Evolutionary conservation across 371 early-diverging fungal species (phyloP).

Genomic region (Hamiltosporidium magnivora): DNA sequence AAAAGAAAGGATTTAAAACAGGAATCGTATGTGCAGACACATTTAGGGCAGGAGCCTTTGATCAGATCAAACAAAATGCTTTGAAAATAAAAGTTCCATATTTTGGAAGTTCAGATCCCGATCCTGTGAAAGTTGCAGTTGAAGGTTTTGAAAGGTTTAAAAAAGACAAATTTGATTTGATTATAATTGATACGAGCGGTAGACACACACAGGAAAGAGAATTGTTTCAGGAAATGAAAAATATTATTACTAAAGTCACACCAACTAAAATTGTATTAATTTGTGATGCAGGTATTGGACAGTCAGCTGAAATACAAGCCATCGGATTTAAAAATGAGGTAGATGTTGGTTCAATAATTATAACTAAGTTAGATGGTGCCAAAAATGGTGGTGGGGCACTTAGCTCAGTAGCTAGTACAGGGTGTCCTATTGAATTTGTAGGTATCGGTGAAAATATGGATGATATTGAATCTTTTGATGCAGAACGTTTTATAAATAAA

Average conservation of each 20-base stretch:
- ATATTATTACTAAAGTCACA: slow-evolving; percentile 69
- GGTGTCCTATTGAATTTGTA: slow-evolving; percentile 87
- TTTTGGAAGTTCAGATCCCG: slow-evolving; percentile 79
- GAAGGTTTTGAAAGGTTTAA: slow-evolving; percentile 89
- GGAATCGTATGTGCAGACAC: slow-evolving; percentile 96
- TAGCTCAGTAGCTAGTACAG: slow-evolving; percentile 90
- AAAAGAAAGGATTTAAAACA: slow-evolving; percentile 85
- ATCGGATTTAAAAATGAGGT: slow-evolving; percentile 82
- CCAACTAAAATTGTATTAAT: slow-evolving; percentile 90
- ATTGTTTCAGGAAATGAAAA: slow-evolving; percentile 92
- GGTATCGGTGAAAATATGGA: slow-evolving; percentile 95
- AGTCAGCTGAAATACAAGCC: slow-evolving; percentile 90
- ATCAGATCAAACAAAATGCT: slow-evolving; percentile 96
- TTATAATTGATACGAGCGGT: slow-evolving; percentile 96
- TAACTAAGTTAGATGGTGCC: slow-evolving; percentile 98
- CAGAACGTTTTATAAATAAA: slow-evolving; percentile 79
- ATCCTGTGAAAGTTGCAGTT: slow-evolving; percentile 79
- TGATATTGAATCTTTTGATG: slow-evolving; percentile 81
- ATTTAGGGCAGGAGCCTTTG: slow-evolving; percentile 98
- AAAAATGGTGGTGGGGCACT: slow-evolving; percentile 98
- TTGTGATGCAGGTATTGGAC: slow-evolving; percentile 98
- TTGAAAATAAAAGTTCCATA: slow-evolving; percentile 89
- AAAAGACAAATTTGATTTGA: slow-evolving; percentile 83
- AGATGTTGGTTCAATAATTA: slow-evolving; percentile 86
- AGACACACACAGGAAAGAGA: slow-evolving; percentile 91